phyloP scores from a whole-genome alignment of 2,329 filamentous ascomycete genomes.

The Cytospora paraplurivora region DNA sequence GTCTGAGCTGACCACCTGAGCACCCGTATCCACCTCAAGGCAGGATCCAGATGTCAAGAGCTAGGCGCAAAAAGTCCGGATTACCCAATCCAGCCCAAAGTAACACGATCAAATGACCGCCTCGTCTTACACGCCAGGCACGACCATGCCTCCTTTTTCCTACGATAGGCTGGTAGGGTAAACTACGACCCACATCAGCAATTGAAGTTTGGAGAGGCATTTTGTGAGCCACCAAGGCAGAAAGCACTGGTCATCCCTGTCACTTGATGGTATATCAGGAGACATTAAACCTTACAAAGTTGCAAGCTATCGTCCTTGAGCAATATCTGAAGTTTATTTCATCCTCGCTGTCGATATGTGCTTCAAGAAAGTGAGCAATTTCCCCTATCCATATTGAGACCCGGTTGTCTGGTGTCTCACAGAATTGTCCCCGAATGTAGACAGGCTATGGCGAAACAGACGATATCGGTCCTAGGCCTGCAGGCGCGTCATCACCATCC shows the following conservation, averaged over 20 bases:
- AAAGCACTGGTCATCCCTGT: no score
- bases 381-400: no score
- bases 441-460: not conserved
- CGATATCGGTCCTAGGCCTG: not conserved
- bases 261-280: not conserved
- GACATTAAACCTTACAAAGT: not conserved
- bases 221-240: no score
- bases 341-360: constrained; percentile 3
- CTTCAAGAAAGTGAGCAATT: constrained; percentile 9
- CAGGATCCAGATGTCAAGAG: not conserved
- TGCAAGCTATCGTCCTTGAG: not conserved
- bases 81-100: not conserved
- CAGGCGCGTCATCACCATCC: not conserved
- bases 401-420: not conserved
- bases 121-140: no score
- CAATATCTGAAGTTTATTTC: not conserved
- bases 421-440: not conserved
- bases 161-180: no score
- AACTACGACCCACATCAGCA: no score
- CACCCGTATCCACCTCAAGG: not conserved
- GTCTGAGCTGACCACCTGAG: not conserved
- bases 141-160: no score
- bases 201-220: no score
- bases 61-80: not conserved
- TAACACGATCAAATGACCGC: no score